phyloP scores from a whole-genome alignment of 2,329 filamentous ascomycete genomes.

The Penicillium griseofulvum region DNA sequence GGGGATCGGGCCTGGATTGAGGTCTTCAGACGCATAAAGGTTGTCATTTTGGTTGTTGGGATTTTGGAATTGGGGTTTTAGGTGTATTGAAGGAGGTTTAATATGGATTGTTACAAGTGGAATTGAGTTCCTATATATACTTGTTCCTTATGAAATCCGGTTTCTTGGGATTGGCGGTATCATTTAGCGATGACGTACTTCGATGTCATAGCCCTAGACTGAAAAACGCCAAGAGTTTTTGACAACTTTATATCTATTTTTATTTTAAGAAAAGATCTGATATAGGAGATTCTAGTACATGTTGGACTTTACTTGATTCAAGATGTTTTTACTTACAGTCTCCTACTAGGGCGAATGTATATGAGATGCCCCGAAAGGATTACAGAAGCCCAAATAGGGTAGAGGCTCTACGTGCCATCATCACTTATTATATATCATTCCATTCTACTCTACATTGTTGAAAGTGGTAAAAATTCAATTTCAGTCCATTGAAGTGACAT shows the following conservation, averaged over 20 bases:
- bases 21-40: neutral
- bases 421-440: neutral
- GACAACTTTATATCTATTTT: constrained; percentile 1
- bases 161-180: neutral
- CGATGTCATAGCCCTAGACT: constrained; percentile 1
- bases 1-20: neutral
- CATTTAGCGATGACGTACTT: neutral
- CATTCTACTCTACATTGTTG: neutral
- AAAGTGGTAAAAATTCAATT: neutral
- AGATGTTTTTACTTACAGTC: neutral
- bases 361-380: neutral
- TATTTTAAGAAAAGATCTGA: neutral
- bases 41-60: neutral
- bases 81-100: neutral
- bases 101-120: neutral
- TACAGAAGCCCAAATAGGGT: neutral
- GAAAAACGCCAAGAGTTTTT: constrained; percentile 3
- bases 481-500: neutral
- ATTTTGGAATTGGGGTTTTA: neutral
- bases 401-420: neutral
- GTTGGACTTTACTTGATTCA: neutral
- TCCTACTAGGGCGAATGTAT: neutral
- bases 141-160: neutral
- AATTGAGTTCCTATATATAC: neutral
- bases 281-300: neutral